Conservation (phyloP, 1,284 basidiomycete species). For the Chiua sp. region DNA sequence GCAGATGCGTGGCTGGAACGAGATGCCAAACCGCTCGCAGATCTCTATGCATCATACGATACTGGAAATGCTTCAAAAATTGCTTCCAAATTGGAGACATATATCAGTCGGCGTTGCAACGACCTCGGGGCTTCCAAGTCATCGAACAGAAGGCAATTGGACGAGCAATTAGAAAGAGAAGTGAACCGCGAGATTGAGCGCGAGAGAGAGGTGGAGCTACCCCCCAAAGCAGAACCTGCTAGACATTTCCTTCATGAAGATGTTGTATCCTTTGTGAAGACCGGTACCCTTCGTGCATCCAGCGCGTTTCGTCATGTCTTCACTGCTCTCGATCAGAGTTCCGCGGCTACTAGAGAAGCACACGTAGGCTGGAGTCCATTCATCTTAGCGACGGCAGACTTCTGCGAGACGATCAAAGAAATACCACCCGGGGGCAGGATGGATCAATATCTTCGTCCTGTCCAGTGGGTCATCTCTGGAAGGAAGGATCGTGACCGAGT, state of each 20-base stretch:
- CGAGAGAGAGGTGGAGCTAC: constrained; percentile 31
- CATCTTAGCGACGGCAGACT: constrained; percentile 30
- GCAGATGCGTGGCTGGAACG: constrained; percentile 37
- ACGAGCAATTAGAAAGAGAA: constrained; percentile 53
- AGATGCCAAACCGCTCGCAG: constrained; percentile 42
- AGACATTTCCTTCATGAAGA: constrained; percentile 1
- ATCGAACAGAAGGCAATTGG: constrained; percentile 24
- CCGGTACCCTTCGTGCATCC: too few species aligned
- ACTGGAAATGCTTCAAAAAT: background rate
- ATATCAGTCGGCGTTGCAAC: constrained; percentile 23
- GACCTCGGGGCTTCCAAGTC: constrained; percentile 27
- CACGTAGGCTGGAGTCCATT: constrained; percentile 11
- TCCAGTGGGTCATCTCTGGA: constrained; percentile 46
- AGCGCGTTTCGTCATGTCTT: constrained; percentile 12
- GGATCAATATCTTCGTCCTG: constrained; percentile 42
- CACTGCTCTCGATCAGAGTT: constrained; percentile 6
- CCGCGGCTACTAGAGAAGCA: background rate
- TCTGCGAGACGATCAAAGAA: constrained; percentile 14
- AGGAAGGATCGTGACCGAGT: background rate
- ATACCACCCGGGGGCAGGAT: background rate
- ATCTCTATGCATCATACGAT: constrained; percentile 35
- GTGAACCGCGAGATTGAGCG: constrained; percentile 45
- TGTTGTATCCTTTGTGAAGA: constrained; percentile 15
- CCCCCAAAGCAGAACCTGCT: background rate
- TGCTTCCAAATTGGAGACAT: constrained; percentile 25